Percentiles rank a stretch among this genome's conserved stretches.
phyloP scores from a whole-genome alignment of 2,329 filamentous ascomycete species.

The Boeremia exigua region DNA sequence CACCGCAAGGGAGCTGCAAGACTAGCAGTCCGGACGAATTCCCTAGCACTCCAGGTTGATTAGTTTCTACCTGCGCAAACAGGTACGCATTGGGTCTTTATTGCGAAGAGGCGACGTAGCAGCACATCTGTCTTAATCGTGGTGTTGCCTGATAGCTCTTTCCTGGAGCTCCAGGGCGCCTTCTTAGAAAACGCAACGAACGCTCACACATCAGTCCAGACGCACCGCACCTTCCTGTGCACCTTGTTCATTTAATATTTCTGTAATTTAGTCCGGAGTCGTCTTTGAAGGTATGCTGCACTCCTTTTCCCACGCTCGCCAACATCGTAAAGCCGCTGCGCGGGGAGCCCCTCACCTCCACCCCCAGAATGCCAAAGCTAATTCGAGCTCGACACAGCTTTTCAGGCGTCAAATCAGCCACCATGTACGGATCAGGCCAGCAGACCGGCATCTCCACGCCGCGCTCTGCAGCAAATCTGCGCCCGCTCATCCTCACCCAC shows the following conservation, averaged over 20 bases:
- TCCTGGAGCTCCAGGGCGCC: constrained; percentile 13
- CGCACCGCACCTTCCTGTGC: constrained; percentile 28
- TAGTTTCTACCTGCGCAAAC: constrained; percentile 41
- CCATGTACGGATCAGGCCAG: constrained; percentile 83
- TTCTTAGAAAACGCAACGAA: constrained; percentile 15
- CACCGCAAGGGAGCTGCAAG: constrained; percentile 44
- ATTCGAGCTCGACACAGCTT: constrained; percentile 11
- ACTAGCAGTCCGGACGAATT: constrained; percentile 40
- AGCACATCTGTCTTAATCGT: constrained; percentile 1
- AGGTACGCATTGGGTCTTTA: constrained; percentile 28
- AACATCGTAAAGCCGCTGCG: neutral
- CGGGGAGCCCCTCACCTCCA: constrained; percentile 10
- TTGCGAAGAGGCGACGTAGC: constrained; percentile 22
- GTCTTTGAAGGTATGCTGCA: constrained; percentile 25
- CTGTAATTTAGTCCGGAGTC: constrained; percentile 12
- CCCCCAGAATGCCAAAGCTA: constrained; percentile 8
- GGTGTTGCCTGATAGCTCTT: constrained; percentile 13
- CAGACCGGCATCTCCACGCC: constrained; percentile 98
- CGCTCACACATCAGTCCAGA: constrained; percentile 29
- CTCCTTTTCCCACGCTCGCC: constrained; percentile 1
- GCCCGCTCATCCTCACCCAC: constrained; percentile 88
- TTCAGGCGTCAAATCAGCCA: constrained; percentile 16
- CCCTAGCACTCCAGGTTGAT: constrained; percentile 43
- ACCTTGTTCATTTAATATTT: constrained; percentile 28
- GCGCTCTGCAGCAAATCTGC: constrained; percentile 88